Conservation (phyloP, 345 rosid genomes). For the Arabis alpina region DNA sequence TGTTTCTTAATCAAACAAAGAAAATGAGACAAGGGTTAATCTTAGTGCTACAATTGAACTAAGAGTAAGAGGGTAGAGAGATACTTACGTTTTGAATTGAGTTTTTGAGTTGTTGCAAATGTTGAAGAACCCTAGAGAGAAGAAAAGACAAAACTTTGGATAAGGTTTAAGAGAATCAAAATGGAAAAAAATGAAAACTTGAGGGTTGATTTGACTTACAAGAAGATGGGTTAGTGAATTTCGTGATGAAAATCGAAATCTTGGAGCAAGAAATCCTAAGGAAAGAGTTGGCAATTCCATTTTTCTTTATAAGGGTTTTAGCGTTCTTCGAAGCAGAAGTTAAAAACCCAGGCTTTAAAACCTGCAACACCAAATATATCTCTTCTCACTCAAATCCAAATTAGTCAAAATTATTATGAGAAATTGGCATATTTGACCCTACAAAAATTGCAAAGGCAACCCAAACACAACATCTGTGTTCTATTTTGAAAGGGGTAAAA, state of each 20-base stretch:
- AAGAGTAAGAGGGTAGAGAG: not conserved
- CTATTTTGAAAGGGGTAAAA: no score
- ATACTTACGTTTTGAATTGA: slow-evolving; percentile 43
- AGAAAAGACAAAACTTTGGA: slow-evolving; percentile 21
- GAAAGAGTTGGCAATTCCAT: slow-evolving; percentile 64
- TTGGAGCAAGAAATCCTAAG: slow-evolving; percentile 49
- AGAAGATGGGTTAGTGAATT: slow-evolving; percentile 20
- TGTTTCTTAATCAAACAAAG: slow-evolving; percentile 35
- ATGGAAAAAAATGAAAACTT: not conserved
- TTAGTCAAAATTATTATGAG: no score
- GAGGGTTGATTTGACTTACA: slow-evolving; percentile 44
- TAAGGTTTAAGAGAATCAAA: slow-evolving; percentile 28
- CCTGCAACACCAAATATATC: slow-evolving; percentile 12
- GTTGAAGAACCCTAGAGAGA: slow-evolving; percentile 44
- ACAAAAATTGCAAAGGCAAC: no score
- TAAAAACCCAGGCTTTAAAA: slow-evolving; percentile 27
- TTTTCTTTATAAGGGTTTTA: slow-evolving; percentile 8
- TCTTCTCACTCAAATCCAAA: not conserved
- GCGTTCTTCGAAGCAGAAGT: slow-evolving; percentile 36
- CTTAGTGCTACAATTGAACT: not conserved
- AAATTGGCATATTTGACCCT: no score
- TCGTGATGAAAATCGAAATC: slow-evolving; percentile 38
- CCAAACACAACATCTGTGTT: no score
- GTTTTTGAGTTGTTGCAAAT: slow-evolving; percentile 31
- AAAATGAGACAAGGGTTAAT: not conserved